These are phyloP conservation scores for Hyaloscypha finlandica DNA, from an alignment of 495 filamentous ascomycete genomes.

Conservation along the genomic window DNA sequence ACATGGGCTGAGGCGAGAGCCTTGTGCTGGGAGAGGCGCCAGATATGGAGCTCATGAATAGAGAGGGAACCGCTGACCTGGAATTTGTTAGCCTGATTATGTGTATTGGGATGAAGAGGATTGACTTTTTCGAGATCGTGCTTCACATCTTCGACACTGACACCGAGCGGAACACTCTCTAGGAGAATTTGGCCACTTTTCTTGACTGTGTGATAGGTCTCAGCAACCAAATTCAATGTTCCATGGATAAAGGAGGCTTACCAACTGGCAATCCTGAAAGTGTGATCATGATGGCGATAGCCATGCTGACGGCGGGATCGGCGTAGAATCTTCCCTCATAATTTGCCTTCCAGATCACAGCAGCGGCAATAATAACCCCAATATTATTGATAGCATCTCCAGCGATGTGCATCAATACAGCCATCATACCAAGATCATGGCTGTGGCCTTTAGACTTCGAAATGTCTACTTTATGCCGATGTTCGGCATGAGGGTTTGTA, in stretches of 20 bases:
- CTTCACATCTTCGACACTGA: constrained; percentile 82
- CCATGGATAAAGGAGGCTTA: not conserved
- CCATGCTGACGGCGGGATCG: constrained; percentile 80
- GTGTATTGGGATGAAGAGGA: constrained; percentile 1
- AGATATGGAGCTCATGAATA: constrained; percentile 91
- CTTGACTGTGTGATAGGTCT: constrained; percentile 53
- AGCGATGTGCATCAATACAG: constrained; percentile 86
- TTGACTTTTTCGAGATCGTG: constrained; percentile 72
- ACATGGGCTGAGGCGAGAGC: constrained; percentile 85
- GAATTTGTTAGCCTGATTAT: not conserved
- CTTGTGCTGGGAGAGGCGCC: constrained; percentile 91
- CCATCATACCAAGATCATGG: constrained; percentile 86
- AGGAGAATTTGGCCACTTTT: constrained; percentile 86
- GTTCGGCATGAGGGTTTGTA: constrained; percentile 21
- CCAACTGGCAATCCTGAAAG: constrained; percentile 74
- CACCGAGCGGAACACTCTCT: constrained; percentile 77
- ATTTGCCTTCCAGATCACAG: constrained; percentile 76
- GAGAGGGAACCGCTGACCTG: constrained; percentile 75
- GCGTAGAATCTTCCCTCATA: constrained; percentile 62
- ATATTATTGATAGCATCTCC: constrained; percentile 93
- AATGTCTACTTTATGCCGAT: constrained; percentile 42
- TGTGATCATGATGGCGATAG: constrained; percentile 91
- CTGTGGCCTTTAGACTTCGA: constrained; percentile 34
- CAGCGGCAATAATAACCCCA: constrained; percentile 84
- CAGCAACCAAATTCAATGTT: not conserved